Evolutionary conservation across 208 protist species (phyloP).

Genomic region (Histomonas meleagridis): DNA sequence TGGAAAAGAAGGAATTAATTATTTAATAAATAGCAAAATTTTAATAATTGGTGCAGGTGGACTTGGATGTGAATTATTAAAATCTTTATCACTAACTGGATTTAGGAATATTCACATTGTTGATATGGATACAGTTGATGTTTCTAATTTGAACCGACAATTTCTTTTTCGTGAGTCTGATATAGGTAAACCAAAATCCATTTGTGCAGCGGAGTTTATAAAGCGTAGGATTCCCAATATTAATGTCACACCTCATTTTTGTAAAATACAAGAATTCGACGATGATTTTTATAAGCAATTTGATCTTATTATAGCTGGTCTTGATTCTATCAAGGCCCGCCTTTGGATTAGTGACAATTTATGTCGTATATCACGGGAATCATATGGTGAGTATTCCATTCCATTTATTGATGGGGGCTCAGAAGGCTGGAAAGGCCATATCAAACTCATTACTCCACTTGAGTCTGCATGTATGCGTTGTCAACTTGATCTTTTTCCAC

Average conservation of each 20-base stretch:
- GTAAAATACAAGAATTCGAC: constrained; percentile 43
- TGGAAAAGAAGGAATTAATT: background rate
- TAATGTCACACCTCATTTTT: constrained; percentile 57
- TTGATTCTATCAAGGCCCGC: constrained; percentile 58
- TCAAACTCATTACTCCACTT: constrained; percentile 58
- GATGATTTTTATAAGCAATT: constrained; percentile 40
- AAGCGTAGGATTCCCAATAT: constrained; percentile 64
- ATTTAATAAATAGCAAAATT: constrained; percentile 41
- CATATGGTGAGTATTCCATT: constrained; percentile 61
- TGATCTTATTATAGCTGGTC: constrained; percentile 42
- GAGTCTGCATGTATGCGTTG: constrained; percentile 48
- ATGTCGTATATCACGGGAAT: background rate
- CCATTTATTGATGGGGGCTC: constrained; percentile 92
- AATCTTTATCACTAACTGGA: constrained; percentile 68
- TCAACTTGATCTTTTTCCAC: background rate
- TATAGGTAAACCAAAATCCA: constrained; percentile 64
- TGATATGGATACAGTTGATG: constrained; percentile 79
- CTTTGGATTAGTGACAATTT: constrained; percentile 73
- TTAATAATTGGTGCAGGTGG: constrained; percentile 75
- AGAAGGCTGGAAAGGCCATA: constrained; percentile 73
- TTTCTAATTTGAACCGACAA: constrained; percentile 79
- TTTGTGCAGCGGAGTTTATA: constrained; percentile 66
- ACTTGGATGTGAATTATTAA: constrained; percentile 76
- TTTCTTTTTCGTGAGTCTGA: constrained; percentile 70
- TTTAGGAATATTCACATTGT: constrained; percentile 69